Evolutionary conservation across 2,329 filamentous ascomycete genomes (phyloP).

Genomic region (Phyllosticta capitalensis): DNA sequence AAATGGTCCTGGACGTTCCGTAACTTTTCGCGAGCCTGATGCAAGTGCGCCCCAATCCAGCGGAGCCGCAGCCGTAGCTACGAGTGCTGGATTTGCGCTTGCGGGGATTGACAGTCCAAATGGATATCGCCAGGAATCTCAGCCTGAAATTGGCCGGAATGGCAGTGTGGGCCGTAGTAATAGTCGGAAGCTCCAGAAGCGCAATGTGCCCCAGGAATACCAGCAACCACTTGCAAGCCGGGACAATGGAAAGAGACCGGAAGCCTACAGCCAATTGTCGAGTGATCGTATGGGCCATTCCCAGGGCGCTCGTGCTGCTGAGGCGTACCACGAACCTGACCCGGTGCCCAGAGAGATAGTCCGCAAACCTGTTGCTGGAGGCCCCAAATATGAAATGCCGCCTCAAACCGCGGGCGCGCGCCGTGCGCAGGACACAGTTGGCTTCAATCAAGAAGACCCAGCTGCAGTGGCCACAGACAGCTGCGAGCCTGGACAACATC

Average conservation of each 20-base stretch:
- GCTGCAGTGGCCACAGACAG: slow-evolving; percentile 11
- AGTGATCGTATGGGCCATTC: slow-evolving; percentile 29
- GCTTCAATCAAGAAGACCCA: slow-evolving; percentile 25
- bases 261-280: slow-evolving; percentile 30
- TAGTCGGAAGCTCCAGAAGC: slow-evolving; percentile 24
- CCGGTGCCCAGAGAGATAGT: slow-evolving; percentile 22
- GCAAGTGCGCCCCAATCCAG: not conserved
- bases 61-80: slow-evolving; percentile 1
- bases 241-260: slow-evolving; percentile 12
- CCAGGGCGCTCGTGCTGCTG: slow-evolving; percentile 23
- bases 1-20: not conserved
- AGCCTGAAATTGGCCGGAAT: slow-evolving; percentile 7
- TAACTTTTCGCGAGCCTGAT: not conserved
- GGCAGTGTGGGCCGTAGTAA: slow-evolving; percentile 24
- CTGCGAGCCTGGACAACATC: slow-evolving; percentile 13
- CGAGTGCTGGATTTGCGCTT: slow-evolving; percentile 23
- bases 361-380: slow-evolving; percentile 15
- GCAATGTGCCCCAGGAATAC: slow-evolving; percentile 12
- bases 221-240: not conserved
- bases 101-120: slow-evolving; percentile 20
- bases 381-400: slow-evolving; percentile 24
- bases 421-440: slow-evolving; percentile 31
- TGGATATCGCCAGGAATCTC: not conserved
- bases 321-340: slow-evolving; percentile 27
- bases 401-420: slow-evolving; percentile 28